A percentile compares a stretch with the other conserved stretches of the same genome.
Evolutionary conservation across 2,329 filamentous ascomycete species (phyloP).

Genomic region (Talaromyces sp.): DNA sequence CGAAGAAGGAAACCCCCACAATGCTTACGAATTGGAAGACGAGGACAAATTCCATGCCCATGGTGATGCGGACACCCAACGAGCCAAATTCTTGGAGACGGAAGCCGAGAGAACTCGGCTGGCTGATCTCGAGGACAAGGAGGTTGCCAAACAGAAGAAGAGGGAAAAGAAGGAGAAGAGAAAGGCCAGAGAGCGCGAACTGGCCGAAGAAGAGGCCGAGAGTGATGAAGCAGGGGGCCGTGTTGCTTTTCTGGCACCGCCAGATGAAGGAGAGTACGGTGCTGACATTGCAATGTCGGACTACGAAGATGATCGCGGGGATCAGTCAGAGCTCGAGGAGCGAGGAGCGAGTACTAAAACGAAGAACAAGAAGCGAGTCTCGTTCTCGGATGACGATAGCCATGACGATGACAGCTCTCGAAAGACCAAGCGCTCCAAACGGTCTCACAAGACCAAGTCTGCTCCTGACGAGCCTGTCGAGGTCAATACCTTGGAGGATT

Average conservation of each 20-base stretch:
- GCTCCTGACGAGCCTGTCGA: constrained; percentile 19
- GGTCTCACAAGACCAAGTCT: constrained; percentile 10
- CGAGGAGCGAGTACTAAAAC: constrained; percentile 14
- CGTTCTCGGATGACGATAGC: constrained; percentile 21
- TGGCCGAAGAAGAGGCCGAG: constrained; percentile 27
- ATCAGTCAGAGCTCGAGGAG: constrained; percentile 14
- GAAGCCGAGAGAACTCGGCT: constrained; percentile 66
- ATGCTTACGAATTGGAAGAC: constrained; percentile 80
- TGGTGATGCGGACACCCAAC: constrained; percentile 70
- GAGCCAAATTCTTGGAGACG: constrained; percentile 68
- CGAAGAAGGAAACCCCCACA: constrained; percentile 79
- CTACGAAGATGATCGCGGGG: constrained; percentile 13
- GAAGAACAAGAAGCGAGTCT: constrained; percentile 37
- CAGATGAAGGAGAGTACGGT: constrained; percentile 20
- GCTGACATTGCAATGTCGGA: constrained; percentile 10
- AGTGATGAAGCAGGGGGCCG: constrained; percentile 19
- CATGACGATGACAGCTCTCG: constrained; percentile 16
- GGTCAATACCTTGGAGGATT: constrained; percentile 41
- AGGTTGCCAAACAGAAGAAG: constrained; percentile 67
- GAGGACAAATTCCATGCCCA: constrained; percentile 72
- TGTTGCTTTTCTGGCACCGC: constrained; percentile 25
- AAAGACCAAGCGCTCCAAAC: constrained; percentile 22
- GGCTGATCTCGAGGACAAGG: constrained; percentile 79
- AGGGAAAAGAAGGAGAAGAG: constrained; percentile 44
- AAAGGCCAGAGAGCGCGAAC: constrained; percentile 33